Conservation (phyloP, 192 early-diverging fungal species). For the Coemansia sp. region DNA sequence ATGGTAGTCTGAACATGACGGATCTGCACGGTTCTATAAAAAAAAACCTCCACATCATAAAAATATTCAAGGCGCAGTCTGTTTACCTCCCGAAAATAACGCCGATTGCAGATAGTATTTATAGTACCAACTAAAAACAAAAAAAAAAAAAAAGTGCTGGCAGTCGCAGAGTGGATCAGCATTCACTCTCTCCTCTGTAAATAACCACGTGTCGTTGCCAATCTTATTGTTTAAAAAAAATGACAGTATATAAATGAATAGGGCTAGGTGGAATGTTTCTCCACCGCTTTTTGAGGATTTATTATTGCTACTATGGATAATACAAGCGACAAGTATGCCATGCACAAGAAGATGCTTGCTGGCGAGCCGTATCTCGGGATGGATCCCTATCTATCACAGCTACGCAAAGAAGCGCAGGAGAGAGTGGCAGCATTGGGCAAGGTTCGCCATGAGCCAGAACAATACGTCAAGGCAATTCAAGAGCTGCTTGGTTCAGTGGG, state of each 20-base stretch:
- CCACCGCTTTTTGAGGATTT: too few relatives aligned
- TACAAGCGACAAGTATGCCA: conserved; percentile 26
- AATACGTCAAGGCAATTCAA: conserved; percentile 23
- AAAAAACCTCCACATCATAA: conserved; percentile 1
- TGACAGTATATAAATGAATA: too few relatives aligned
- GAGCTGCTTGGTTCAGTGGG: conserved; percentile 60
- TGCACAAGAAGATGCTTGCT: conserved; percentile 64
- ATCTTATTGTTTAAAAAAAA: too few relatives aligned
- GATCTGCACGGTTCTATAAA: not conserved
- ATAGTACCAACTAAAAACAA: too few relatives aligned
- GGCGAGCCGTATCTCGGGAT: conserved; percentile 59
- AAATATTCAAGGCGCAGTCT: too few relatives aligned
- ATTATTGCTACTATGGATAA: too few relatives aligned
- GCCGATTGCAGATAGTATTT: not conserved
- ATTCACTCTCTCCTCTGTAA: too few relatives aligned
- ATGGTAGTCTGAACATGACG: too few relatives aligned
- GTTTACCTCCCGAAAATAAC: not conserved
- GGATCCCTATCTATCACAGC: conserved; percentile 55
- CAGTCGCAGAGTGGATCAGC: not conserved
- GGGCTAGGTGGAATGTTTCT: too few relatives aligned
- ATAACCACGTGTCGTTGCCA: too few relatives aligned
- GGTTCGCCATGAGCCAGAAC: conserved; percentile 28
- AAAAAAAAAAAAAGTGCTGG: not conserved
- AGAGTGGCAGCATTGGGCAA: conserved; percentile 20
- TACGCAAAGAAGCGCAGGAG: conserved; percentile 33